These are phyloP conservation scores for Protea cynaroides DNA, from an alignment of 164 flowering plant species.

Conservation along the genomic window DNA sequence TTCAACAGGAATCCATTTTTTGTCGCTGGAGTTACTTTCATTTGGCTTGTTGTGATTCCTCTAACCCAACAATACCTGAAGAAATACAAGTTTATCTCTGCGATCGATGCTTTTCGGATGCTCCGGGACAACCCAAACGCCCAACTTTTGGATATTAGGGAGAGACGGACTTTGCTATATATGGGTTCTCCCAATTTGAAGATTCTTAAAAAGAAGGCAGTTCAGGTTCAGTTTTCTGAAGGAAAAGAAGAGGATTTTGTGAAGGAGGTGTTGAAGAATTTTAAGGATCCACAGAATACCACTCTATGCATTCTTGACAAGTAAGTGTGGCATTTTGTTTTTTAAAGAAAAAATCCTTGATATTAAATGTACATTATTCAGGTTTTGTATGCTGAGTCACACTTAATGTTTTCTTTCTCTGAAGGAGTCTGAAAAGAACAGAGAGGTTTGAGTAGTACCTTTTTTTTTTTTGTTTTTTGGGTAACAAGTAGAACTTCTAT, in stretches of 20 bases:
- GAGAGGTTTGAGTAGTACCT: not conserved
- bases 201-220: constrained; percentile 39
- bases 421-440: not conserved
- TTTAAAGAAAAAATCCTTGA: too few relatives aligned
- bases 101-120: constrained; percentile 66
- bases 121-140: constrained; percentile 56
- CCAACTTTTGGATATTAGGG: constrained; percentile 76
- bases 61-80: constrained; percentile 48
- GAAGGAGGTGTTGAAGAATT: constrained; percentile 47
- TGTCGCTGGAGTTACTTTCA: constrained; percentile 63
- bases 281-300: constrained; percentile 53
- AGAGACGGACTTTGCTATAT: constrained; percentile 30
- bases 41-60: constrained; percentile 82
- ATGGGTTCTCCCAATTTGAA: constrained; percentile 73
- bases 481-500: too few relatives aligned
- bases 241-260: constrained; percentile 58
- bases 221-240: constrained; percentile 50
- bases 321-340: constrained; percentile 36
- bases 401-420: not conserved
- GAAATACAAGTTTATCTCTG: constrained; percentile 59
- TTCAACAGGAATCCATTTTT: constrained; percentile 75
- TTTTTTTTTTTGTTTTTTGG: too few relatives aligned
- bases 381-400: not conserved
- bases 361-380: not conserved
- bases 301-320: constrained; percentile 63